These are phyloP conservation scores for Nitzschia inconspicua DNA, from an alignment of 108 stramenopile species.

Conservation along the genomic window DNA sequence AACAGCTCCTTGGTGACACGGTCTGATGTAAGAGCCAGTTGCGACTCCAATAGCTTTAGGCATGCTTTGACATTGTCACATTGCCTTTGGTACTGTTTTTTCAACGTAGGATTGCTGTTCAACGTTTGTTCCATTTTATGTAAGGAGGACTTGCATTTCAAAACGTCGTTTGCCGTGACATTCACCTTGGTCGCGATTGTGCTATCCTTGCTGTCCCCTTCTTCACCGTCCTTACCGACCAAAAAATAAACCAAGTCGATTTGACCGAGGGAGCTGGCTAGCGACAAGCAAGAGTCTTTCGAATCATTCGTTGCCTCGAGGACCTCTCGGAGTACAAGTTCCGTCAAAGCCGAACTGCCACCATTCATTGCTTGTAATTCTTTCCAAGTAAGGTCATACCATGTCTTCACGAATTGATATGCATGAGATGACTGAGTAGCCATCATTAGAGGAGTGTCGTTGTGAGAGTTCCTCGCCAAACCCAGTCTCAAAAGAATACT, in stretches of 20 bases:
- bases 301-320: conserved; percentile 16
- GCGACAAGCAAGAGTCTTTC: conserved; percentile 28
- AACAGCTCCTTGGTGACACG: neutral
- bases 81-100: conserved; percentile 18
- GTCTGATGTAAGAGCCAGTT: neutral
- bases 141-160: no score
- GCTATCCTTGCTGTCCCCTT: conserved; percentile 8
- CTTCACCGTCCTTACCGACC: conserved; percentile 7
- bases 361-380: neutral
- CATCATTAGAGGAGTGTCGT: conserved; percentile 71
- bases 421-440: conserved; percentile 17
- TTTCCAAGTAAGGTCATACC: neutral
- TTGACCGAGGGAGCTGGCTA: conserved; percentile 52
- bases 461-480: conserved; percentile 35
- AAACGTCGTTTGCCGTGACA: no score
- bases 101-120: no score
- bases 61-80: neutral
- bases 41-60: neutral
- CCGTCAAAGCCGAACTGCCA: neutral
- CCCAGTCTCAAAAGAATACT: conserved; percentile 8
- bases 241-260: conserved; percentile 33
- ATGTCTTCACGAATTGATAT: neutral
- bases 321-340: neutral
- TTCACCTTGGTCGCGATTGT: no score
- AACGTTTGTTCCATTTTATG: no score